phyloP scores from a whole-genome alignment of 2,329 filamentous ascomycete species.

The Onygenales sp. region DNA sequence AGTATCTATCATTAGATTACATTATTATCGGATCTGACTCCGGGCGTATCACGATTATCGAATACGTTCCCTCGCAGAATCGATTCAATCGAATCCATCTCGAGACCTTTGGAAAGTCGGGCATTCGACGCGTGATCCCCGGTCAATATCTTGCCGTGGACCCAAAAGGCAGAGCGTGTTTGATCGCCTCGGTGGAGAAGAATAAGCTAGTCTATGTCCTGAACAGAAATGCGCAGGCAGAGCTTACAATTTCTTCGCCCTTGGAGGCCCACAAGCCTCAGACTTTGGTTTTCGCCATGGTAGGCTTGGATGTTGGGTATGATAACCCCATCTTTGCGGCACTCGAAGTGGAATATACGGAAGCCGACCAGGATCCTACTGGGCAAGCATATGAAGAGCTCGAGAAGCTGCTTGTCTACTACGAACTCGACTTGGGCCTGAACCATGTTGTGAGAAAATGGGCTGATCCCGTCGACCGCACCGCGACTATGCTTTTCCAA shows the following conservation, averaged over 20 bases:
- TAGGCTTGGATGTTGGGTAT: conserved; percentile 88
- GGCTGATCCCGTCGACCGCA: conserved; percentile 86
- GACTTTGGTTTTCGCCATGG: conserved; percentile 78
- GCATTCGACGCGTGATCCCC: conserved; percentile 82
- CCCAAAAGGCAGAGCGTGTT: conserved; percentile 87
- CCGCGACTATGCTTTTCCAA: conserved; percentile 83
- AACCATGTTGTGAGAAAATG: conserved; percentile 97
- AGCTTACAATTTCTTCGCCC: conserved; percentile 93
- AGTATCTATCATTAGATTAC: conserved; percentile 59
- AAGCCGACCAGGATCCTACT: conserved; percentile 81
- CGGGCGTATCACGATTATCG: conserved; percentile 85
- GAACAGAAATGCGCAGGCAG: conserved; percentile 87
- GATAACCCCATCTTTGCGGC: conserved; percentile 95
- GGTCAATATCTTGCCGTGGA: conserved; percentile 95
- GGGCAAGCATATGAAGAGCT: conserved; percentile 71
- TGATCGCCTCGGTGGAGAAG: conserved; percentile 93
- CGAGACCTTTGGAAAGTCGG: conserved; percentile 97
- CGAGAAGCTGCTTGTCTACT: conserved; percentile 91
- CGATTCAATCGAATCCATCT: conserved; percentile 82
- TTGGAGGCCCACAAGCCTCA: conserved; percentile 92
- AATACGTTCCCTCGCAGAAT: conserved; percentile 80
- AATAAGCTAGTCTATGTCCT: conserved; percentile 99
- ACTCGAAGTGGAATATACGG: conserved; percentile 85
- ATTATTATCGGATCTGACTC: conserved; percentile 94
- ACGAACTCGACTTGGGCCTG: conserved; percentile 89